Conservation (phyloP, 371 early-diverging fungal genomes). For the Zopfochytrium polystomum region DNA sequence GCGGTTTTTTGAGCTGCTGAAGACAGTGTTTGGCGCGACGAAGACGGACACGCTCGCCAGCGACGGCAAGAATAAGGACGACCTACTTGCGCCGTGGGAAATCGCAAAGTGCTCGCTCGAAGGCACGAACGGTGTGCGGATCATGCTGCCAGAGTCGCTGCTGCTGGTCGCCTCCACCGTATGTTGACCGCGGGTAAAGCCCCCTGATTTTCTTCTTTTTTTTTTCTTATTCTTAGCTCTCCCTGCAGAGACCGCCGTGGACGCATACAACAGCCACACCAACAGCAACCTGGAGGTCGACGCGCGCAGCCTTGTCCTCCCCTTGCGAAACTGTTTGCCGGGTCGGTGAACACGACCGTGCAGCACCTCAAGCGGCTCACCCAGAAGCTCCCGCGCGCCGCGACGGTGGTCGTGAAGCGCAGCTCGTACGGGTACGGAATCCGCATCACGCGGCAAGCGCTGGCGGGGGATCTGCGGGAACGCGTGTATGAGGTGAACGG, state of each 20-base stretch:
- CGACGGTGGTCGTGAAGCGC: not conserved
- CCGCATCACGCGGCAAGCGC: not conserved
- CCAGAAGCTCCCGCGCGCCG: too few relatives aligned
- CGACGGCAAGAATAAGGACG: not conserved
- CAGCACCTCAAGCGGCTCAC: not conserved
- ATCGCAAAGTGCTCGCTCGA: slow-evolving; percentile 2
- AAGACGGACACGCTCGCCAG: not conserved
- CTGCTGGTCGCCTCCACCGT: not conserved
- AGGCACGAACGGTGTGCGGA: not conserved
- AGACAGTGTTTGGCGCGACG: not conserved
- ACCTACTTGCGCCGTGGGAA: not conserved
- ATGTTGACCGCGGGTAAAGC: not conserved
- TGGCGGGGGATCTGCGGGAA: not conserved
- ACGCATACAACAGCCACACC: not conserved
- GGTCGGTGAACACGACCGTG: slow-evolving; percentile 4
- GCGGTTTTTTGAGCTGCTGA: slow-evolving; percentile 7
- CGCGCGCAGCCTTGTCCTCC: not conserved
- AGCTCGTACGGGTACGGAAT: slow-evolving; percentile 4
- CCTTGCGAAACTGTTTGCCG: not conserved
- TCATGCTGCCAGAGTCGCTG: not conserved
- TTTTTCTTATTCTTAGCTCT: not conserved
- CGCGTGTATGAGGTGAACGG: not conserved
- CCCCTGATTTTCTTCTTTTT: not conserved
- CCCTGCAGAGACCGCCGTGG: not conserved
- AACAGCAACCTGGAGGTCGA: not conserved